Evolutionary conservation across 345 rosid species (phyloP).

Genomic region (Capsella bursapastoris): DNA sequence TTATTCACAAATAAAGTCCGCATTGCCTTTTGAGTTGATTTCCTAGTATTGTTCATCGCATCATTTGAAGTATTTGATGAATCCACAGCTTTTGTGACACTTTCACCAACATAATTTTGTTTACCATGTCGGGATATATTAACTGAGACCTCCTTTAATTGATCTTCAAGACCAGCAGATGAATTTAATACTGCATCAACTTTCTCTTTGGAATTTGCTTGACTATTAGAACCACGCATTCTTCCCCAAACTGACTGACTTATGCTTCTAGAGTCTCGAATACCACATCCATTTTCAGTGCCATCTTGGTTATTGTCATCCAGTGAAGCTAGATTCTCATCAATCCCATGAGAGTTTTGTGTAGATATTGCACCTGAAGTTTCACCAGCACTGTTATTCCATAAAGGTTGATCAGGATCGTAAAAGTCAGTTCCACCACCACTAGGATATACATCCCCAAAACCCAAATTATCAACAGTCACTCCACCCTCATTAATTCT

Average conservation of each 20-base stretch:
- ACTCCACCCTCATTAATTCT: constrained; percentile 55
- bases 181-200: constrained; percentile 48
- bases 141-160: constrained; percentile 54
- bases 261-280: constrained; percentile 51
- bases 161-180: constrained; percentile 58
- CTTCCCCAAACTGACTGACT: constrained; percentile 78
- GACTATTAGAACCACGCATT: constrained; percentile 56
- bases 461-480: constrained; percentile 59
- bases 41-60: constrained; percentile 50
- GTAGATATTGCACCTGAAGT: constrained; percentile 58
- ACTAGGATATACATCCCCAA: constrained; percentile 62
- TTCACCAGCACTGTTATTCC: constrained; percentile 81
- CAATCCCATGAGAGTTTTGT: constrained; percentile 57
- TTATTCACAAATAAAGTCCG: constrained; percentile 87
- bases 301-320: constrained; percentile 55
- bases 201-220: constrained; percentile 61
- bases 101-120: constrained; percentile 48
- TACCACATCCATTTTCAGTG: constrained; percentile 52
- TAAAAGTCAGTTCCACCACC: constrained; percentile 76
- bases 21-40: constrained; percentile 78
- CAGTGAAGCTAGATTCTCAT: constrained; percentile 57
- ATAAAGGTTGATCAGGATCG: constrained; percentile 99
- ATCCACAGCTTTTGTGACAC: constrained; percentile 40
- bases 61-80: constrained; percentile 55
- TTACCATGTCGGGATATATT: constrained; percentile 57